These are phyloP conservation scores for Sporothrix inflata DNA, from an alignment of 2,329 filamentous ascomycete genomes.

Conservation along the genomic window DNA sequence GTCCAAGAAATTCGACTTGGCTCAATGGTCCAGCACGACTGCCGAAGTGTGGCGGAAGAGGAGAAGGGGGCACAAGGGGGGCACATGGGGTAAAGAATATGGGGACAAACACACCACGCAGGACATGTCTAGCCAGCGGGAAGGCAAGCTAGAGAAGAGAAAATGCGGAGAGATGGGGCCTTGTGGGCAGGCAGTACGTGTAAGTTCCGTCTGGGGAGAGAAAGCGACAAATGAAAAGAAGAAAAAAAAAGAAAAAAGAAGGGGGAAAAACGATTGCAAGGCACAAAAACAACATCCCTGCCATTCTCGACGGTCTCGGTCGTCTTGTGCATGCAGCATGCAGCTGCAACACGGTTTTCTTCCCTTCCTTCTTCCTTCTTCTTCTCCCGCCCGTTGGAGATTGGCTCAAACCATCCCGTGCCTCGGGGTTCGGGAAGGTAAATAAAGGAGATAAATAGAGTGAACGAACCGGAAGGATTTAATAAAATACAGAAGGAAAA, in stretches of 20 bases:
- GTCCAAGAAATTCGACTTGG: not conserved
- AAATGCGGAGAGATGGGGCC: slow-evolving; percentile 1
- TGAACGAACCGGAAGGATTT: not conserved
- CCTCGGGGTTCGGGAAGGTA: slow-evolving; percentile 12
- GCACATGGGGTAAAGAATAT: not conserved
- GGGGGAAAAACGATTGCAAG: not conserved
- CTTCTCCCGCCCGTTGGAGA: not conserved
- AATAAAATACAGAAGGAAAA: not conserved
- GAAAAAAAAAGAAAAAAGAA: not conserved
- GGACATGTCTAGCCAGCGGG: not conserved
- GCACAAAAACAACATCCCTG: not conserved
- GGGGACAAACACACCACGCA: too few species aligned
- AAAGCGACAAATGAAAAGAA: too few species aligned
- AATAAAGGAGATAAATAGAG: not conserved
- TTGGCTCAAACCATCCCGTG: not conserved
- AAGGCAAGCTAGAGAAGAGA: not conserved
- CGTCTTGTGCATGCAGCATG: not conserved
- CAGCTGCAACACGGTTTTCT: not conserved
- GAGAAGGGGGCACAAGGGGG: not conserved
- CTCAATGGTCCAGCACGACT: not conserved
- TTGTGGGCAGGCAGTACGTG: not conserved
- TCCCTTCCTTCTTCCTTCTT: not conserved
- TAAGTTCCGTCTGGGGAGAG: not conserved
- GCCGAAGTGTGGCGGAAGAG: slow-evolving; percentile 22
- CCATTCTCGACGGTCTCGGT: not conserved